These are phyloP conservation scores for Dissophora ornata DNA, from an alignment of 192 early-diverging fungal genomes.

Conservation along the genomic window DNA sequence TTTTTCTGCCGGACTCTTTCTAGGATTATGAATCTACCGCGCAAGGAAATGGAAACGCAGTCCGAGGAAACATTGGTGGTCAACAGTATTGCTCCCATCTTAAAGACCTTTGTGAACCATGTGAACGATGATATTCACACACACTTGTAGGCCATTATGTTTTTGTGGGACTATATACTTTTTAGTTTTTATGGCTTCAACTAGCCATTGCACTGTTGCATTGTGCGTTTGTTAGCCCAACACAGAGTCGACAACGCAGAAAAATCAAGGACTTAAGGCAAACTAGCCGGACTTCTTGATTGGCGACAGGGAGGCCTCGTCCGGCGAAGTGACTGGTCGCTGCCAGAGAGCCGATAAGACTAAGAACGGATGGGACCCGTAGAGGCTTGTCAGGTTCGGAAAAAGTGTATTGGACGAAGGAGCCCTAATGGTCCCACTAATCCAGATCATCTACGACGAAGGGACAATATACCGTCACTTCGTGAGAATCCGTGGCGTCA, in stretches of 20 bases:
- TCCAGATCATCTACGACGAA: constrained; percentile 17
- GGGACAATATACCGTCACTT: constrained; percentile 7
- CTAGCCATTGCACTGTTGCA: background rate
- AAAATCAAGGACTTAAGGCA: too few relatives aligned
- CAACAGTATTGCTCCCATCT: constrained; percentile 8
- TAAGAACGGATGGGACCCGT: constrained; percentile 4
- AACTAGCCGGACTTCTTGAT: too few relatives aligned
- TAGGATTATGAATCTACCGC: constrained; percentile 18
- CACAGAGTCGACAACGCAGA: too few relatives aligned
- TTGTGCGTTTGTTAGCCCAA: too few relatives aligned
- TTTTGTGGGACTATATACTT: background rate
- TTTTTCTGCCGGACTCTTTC: background rate
- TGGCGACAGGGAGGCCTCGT: constrained; percentile 3
- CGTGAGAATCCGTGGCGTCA: constrained; percentile 1
- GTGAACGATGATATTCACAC: constrained; percentile 16
- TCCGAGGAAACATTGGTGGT: constrained; percentile 16
- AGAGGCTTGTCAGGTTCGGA: background rate
- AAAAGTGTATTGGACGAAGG: constrained; percentile 14
- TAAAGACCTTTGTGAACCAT: constrained; percentile 6
- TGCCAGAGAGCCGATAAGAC: constrained; percentile 1
- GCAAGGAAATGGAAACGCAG: constrained; percentile 8
- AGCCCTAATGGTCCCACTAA: background rate
- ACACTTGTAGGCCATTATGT: constrained; percentile 11
- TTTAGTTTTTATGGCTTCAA: background rate
- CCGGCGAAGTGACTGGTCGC: constrained; percentile 1